Conservation (phyloP, 2,329 filamentous ascomycete genomes). For the Graphium sp. region DNA sequence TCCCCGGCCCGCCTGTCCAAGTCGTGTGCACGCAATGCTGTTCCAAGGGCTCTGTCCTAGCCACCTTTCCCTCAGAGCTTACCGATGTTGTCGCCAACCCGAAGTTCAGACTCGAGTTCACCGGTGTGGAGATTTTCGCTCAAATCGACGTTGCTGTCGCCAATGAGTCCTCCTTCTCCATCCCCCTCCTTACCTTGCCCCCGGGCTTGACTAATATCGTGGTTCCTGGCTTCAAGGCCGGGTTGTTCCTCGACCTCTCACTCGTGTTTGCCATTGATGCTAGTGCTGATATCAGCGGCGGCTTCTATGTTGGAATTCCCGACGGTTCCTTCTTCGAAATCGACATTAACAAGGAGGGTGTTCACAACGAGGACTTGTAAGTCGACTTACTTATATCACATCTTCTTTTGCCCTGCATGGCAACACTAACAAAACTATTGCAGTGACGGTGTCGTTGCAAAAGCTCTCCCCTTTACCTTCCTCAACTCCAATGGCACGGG, state of each 20-base stretch:
- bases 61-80: slow-evolving; percentile 4
- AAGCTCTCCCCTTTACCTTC: slow-evolving; percentile 3
- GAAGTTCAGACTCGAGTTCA: slow-evolving; percentile 4
- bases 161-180: neutral
- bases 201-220: slow-evolving; percentile 1
- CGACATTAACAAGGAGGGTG: slow-evolving; percentile 2
- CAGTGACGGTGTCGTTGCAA: slow-evolving; percentile 2
- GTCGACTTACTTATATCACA: neutral
- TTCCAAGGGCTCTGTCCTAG: slow-evolving; percentile 2
- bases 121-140: slow-evolving; percentile 1
- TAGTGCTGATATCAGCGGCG: slow-evolving; percentile 1
- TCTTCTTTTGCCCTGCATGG: neutral
- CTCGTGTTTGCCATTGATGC: slow-evolving; percentile 1
- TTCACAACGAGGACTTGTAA: slow-evolving; percentile 3
- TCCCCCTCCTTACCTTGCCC: slow-evolving; percentile 1
- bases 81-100: slow-evolving; percentile 3
- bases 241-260: slow-evolving; percentile 3
- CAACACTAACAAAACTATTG: neutral
- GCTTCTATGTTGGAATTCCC: slow-evolving; percentile 4
- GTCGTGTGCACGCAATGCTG: slow-evolving; percentile 4
- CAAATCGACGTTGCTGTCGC: slow-evolving; percentile 3
- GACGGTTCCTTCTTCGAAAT: slow-evolving; percentile 4
- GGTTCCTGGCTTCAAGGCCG: slow-evolving; percentile 1
- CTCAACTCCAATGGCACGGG: slow-evolving; percentile 2
- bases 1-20: slow-evolving; percentile 2